A percentile compares a stretch with the other conserved stretches of the same genome.
These are phyloP conservation scores for Ceratocystis papillata DNA, from an alignment of 2,329 filamentous ascomycete species.

Conservation along the genomic window DNA sequence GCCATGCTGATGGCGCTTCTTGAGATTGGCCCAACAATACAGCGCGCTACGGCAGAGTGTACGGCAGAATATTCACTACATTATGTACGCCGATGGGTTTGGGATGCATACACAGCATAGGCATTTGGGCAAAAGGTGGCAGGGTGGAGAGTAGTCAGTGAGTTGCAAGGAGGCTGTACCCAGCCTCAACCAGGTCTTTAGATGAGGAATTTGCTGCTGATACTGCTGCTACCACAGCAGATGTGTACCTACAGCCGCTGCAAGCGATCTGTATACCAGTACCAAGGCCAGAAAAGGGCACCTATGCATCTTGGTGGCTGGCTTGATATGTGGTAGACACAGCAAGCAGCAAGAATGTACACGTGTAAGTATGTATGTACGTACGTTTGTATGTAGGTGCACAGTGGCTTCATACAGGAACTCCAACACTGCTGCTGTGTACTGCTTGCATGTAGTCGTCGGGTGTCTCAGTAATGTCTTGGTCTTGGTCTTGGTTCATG, in stretches of 20 bases:
- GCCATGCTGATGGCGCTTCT: background rate
- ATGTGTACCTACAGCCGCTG: slow-evolving; percentile 7
- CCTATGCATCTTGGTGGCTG: too few relatives aligned
- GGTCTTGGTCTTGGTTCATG: too few relatives aligned
- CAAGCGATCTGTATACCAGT: background rate
- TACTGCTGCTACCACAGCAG: background rate
- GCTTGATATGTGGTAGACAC: too few relatives aligned
- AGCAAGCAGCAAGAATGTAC: background rate
- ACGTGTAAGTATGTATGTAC: background rate
- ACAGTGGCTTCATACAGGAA: background rate
- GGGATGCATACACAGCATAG: background rate
- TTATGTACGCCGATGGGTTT: background rate
- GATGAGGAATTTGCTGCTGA: background rate
- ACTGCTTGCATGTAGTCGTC: too few relatives aligned
- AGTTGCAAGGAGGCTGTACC: background rate
- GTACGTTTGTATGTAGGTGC: background rate
- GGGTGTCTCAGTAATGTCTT: too few relatives aligned
- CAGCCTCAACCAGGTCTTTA: background rate
- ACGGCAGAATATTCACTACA: background rate
- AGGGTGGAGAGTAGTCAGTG: background rate
- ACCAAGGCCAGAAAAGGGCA: too few relatives aligned
- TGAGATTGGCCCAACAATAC: background rate
- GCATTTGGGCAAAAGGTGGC: too few relatives aligned
- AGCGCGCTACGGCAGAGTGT: too few relatives aligned
- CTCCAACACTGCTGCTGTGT: background rate